Evolutionary conservation across 2,329 filamentous ascomycete genomes (phyloP), one percentile per base, ranked within the genome.

Genomic region (Hymenoscyphus linearis): DNA sequence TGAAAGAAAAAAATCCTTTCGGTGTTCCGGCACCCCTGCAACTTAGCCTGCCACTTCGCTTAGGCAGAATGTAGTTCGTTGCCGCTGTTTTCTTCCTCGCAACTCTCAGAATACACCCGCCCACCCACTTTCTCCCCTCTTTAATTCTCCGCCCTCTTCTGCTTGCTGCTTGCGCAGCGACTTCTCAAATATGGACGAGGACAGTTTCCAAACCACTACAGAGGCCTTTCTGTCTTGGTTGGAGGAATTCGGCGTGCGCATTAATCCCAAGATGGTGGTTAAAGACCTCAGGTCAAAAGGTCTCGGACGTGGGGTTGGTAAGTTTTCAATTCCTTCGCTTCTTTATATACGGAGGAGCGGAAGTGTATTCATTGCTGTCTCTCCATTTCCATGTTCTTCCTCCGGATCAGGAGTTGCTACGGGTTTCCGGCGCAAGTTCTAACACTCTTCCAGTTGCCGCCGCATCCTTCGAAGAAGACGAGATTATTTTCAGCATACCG

Each of bases 401-500:
- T 26, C 40, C 9, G 27, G 40, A 57, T 25, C 26, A 14, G 26
- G 31, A n/a, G 40, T 47, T 47, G 12, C 4, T 22, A 22, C 2
- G 12, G 1, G 22, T 25, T 47, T 47, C 40, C 40, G 12, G 36
- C 18, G 44, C 54, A 37, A 34, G 26, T 55, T 59, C 63, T 68
- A 55, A 69, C 63, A 14, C 18, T 52, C 26, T 62, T 34, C 22
- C 63, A 87, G 85, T 88, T 66, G 84, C 86, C 58, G 76, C 72
- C 52, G 70, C 79, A 65, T 78, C 84, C 64, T 82, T 90, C 62
- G 71, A 75, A 40, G 80, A 84, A 72, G 84, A 87, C 66, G 85
- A 87, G 74, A 78, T 85, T 60, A 77, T 89, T 60, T 89, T 89
- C 76, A 81, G 79, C 59, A 82, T 89, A 64, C 85, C 86, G 50